These are phyloP conservation scores for Cymbopogon flexuosus DNA, from an alignment of 202 grass and related monocot species.

Conservation along the genomic window DNA sequence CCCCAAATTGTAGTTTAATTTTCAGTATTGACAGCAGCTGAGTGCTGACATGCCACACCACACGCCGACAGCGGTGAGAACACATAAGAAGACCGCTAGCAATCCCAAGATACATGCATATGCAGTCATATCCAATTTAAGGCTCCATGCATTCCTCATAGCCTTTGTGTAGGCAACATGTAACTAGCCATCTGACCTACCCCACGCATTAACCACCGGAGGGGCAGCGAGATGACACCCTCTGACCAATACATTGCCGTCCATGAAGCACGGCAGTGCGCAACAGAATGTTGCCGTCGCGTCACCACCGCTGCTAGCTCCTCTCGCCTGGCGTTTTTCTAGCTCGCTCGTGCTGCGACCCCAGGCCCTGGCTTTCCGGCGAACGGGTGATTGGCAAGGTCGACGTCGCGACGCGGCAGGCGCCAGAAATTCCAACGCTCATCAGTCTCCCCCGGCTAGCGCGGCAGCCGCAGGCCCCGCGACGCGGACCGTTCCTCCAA, in stretches of 20 bases:
- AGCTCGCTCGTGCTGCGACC: background rate
- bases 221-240: slow-evolving; percentile 28
- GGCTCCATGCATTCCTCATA: background rate
- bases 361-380: background rate
- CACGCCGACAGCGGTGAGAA: no score
- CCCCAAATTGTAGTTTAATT: no score
- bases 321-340: background rate
- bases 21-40: background rate
- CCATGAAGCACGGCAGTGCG: background rate
- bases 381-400: background rate
- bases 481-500: slow-evolving; percentile 6
- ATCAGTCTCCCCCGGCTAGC: background rate
- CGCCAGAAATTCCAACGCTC: background rate
- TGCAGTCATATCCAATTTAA: background rate
- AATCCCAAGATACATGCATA: background rate
- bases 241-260: slow-evolving; percentile 11
- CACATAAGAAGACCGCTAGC: no score
- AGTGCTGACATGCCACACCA: background rate
- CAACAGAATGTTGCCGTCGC: slow-evolving; percentile 18
- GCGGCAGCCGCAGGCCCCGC: background rate
- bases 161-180: no score
- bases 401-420: background rate
- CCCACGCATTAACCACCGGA: slow-evolving; percentile 5
- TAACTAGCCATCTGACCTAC: background rate
- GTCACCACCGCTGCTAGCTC: slow-evolving; percentile 8